Evolutionary conservation across 257 asterid species (phyloP), one percentile per base, ranked within the genome.

Genomic region (Mitragyna speciosa): DNA sequence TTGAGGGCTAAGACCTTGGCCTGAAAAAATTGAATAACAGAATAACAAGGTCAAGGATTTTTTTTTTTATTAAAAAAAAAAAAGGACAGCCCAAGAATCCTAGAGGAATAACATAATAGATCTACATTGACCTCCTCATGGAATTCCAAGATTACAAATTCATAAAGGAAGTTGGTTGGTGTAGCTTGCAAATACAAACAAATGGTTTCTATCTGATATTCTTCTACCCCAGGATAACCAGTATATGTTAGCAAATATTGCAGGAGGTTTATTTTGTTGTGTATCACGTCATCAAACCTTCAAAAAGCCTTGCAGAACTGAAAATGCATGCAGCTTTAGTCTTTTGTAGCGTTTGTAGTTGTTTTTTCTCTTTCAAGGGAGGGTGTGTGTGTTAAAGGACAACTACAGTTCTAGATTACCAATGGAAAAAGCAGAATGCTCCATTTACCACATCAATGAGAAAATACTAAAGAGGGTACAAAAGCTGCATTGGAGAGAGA

Each of bases 1-100:
- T 82, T 85, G 95, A 83, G 85, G 82, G 72, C 85, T 90, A 6
- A 64, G 83, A 82, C 84, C 83, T 74, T 75, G 85, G 76, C 98
- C 96, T 93, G 93, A 63, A 71, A 41, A 80, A 65, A 85, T 71
- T 73, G 75, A 77, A 86, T 70, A 52, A 76, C 43, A 54, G 31
- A 69, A 22, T 19, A 31, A 70, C 16, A 36, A 45, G 12, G 67
- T 59, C 52, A 67, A 73, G 36, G 63, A 28, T 36, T n/a, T n/a
- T n/a, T n/a, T n/a, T n/a, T n/a, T n/a, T 68, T 76, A 81, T 72
- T 14, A 59, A 30, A 61, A 61, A 10, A 36, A 36, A 1, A 36
- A 36, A 36, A 36, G 4, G n/a, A n/a, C n/a, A n/a, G n/a, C 2
- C 39, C 39, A 1, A 36, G 39, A 36, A 36, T 36, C 39, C 58